Base-by-base conservation (phyloP, 768 basidiomycete genomes). In the Leucocoprinus birnbaumii region DNA sequence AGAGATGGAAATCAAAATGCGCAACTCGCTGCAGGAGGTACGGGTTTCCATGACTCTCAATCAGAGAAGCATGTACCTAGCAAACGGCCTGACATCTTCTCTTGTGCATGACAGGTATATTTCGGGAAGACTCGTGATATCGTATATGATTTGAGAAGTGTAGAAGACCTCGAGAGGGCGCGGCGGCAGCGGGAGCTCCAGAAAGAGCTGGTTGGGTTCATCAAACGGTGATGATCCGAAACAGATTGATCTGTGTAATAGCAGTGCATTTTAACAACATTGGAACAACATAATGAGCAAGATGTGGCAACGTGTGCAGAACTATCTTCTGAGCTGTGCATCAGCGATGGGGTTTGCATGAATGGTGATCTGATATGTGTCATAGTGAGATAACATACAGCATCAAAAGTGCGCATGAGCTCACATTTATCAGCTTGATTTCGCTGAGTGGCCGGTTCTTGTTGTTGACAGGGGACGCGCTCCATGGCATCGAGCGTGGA, bases 1-100 rank as follows among this genome's bases (percentile, higher is more conserved):
- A 70, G 97, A 98, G 60, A 95, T 96, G 92, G 97, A 99, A 72
- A 93, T 95, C 68, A 98, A 98, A 76, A 94, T 98, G 93, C 83
- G 97, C 37, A 97, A 97, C 70, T 74, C 94, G 53, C 77, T 99
- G 46, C 90, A 93, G 70, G 92, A 94, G 77, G 91, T 85, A 56
- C n/a, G 31, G 44, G 73, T 44, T 41, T n/a, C n/a, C n/a, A n/a
- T n/a, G n/a, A n/a, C n/a, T n/a, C n/a, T n/a, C n/a, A 14, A 49
- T 27, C 38, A n/a, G 37, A 41, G 60, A 22, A 55, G 11, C 31
- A 26, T 22, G 25, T 31, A 11, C 31, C 31, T 46, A 19, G 48
- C 43, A 22, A 40, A 35, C 22, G 11, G 26, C 43, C 52, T 58
- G 19, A 61, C 52, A 7, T 38, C 8, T 51, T 47, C 24, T 45